Evolutionary conservation across 805 yeast species (phyloP).

Genomic region (Monosporozyma aquatica): DNA sequence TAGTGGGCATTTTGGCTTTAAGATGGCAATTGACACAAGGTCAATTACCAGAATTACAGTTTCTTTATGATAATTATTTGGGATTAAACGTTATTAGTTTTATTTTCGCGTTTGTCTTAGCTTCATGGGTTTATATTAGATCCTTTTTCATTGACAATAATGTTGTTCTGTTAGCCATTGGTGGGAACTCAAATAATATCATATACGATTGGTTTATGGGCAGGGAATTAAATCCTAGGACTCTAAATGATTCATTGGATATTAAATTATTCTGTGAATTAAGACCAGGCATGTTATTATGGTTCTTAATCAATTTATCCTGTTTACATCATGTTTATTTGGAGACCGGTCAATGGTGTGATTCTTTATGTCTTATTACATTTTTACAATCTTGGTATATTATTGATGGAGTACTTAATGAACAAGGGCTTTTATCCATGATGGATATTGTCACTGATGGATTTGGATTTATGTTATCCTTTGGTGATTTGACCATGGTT

Average conservation of each 20-base stretch:
- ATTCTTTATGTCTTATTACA: conserved; percentile 63
- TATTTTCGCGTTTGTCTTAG: conserved; percentile 52
- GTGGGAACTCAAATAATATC: conserved; percentile 72
- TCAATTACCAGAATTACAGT: conserved; percentile 69
- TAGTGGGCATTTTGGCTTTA: conserved; percentile 36
- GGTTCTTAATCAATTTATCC: conserved; percentile 72
- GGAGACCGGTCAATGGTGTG: conserved; percentile 47
- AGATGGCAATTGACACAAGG: conserved; percentile 47
- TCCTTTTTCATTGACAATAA: conserved; percentile 58
- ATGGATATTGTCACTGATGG: conserved; percentile 96
- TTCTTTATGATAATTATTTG: conserved; percentile 57
- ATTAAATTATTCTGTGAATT: conserved; percentile 87
- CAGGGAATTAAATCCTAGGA: conserved; percentile 85
- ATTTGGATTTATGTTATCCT: conserved; percentile 90
- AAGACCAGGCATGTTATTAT: conserved; percentile 86
- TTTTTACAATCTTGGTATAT: conserved; percentile 72
- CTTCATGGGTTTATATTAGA: conserved; percentile 53
- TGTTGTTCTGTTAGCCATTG: conserved; percentile 72
- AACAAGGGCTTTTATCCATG: conserved; percentile 84
- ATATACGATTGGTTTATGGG: conserved; percentile 96
- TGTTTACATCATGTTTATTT: conserved; percentile 76
- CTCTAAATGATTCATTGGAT: conserved; percentile 62
- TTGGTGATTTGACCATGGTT: conserved; percentile 87
- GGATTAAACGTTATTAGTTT: conserved; percentile 56
- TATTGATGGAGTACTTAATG: conserved; percentile 86